Evolutionary conservation across 2,329 filamentous ascomycete species (phyloP).

Genomic region (Botrytis sinoallii): DNA sequence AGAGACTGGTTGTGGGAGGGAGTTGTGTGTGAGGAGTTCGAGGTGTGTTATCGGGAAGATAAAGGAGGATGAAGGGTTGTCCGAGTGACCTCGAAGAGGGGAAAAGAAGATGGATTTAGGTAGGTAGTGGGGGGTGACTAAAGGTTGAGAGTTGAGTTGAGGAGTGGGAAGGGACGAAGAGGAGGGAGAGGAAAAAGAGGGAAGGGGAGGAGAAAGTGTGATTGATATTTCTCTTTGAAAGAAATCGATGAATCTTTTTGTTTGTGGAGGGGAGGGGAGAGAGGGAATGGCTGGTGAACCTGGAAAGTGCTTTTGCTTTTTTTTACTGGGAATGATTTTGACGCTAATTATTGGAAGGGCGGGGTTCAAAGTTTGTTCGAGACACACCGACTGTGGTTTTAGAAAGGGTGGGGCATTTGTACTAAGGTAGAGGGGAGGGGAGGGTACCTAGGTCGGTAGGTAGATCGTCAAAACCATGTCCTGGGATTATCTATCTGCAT

Average conservation of each 20-base stretch:
- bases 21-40: conserved; percentile 15
- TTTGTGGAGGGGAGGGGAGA: conserved; percentile 2
- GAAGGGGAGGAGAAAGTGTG: conserved; percentile 23
- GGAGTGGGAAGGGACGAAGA: conserved; percentile 23
- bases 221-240: conserved; percentile 8
- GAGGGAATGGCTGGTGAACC: conserved; percentile 12
- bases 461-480: background rate
- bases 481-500: background rate
- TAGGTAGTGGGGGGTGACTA: conserved; percentile 18
- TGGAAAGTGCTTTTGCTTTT: conserved; percentile 13
- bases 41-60: conserved; percentile 17
- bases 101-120: conserved; percentile 2
- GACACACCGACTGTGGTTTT: background rate
- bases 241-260: conserved; percentile 12
- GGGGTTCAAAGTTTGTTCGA: background rate
- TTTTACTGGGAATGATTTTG: conserved; percentile 17
- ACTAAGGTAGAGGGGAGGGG: no score
- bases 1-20: conserved; percentile 9
- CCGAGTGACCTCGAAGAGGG: conserved; percentile 14
- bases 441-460: no score
- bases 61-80: conserved; percentile 14
- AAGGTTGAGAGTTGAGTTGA: conserved; percentile 25
- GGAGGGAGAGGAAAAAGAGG: conserved; percentile 22
- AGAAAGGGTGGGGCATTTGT: background rate
- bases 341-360: conserved; percentile 11